Evolutionary conservation across 257 asterid genomes (phyloP).

Genomic region (Lavandula angustifolia): DNA sequence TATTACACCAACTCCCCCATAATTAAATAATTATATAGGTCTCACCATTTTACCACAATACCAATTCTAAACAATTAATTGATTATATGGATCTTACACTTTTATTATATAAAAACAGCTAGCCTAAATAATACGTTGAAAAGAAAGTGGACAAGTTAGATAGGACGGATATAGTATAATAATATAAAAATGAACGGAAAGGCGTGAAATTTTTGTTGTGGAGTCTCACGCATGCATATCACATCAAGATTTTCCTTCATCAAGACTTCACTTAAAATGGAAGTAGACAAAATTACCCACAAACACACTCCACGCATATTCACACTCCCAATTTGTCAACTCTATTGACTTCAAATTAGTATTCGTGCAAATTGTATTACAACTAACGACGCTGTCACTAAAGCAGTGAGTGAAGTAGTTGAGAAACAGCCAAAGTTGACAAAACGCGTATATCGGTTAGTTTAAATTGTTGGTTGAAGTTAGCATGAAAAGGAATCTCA

Average conservation of each 20-base stretch:
- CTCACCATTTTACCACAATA: too few species aligned
- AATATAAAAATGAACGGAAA: neutral
- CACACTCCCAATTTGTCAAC: neutral
- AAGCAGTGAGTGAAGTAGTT: neutral
- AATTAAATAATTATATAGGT: too few species aligned
- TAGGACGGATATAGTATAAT: too few species aligned
- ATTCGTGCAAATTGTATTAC: neutral
- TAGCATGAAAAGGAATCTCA: neutral
- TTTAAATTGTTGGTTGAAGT: constrained; percentile 5
- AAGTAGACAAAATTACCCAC: constrained; percentile 27
- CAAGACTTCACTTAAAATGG: constrained; percentile 29
- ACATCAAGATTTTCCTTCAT: constrained; percentile 26
- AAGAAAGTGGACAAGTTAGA: too few species aligned
- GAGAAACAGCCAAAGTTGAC: constrained; percentile 11
- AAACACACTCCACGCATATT: too few species aligned
- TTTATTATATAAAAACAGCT: too few species aligned
- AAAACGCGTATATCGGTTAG: neutral
- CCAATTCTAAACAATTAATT: too few species aligned
- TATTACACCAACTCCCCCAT: too few species aligned
- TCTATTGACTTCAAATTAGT: constrained; percentile 26
- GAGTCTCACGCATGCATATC: constrained; percentile 36
- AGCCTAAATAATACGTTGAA: too few species aligned
- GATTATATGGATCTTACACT: too few species aligned
- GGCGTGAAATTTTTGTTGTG: constrained; percentile 25
- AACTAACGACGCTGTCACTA: neutral